phyloP scores from a whole-genome alignment of 306 rosid genomes.

The Oemleria cerasiformis region DNA sequence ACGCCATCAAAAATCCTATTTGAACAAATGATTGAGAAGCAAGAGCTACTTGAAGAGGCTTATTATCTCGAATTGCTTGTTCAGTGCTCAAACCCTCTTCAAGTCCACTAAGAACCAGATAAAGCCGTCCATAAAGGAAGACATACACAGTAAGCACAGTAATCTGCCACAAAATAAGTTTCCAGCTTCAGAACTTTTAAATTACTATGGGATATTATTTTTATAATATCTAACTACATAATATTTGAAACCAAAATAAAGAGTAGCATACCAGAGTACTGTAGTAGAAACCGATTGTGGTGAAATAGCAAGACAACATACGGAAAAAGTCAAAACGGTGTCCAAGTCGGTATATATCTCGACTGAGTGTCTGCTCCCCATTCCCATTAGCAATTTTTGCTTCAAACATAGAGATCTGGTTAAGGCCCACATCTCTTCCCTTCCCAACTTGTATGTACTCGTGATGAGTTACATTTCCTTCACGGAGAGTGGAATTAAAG shows the following conservation, averaged over 20 bases:
- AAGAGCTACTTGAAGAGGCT: slow-evolving; percentile 97
- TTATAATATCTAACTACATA: background rate
- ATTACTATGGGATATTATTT: background rate
- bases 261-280: slow-evolving; percentile 69
- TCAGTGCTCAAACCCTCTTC: slow-evolving; percentile 82
- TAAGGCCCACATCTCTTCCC: slow-evolving; percentile 98
- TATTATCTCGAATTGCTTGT: slow-evolving; percentile 79
- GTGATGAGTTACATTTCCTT: slow-evolving; percentile 98
- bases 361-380: slow-evolving; percentile 94
- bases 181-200: slow-evolving; percentile 18
- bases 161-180: slow-evolving; percentile 54
- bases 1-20: slow-evolving; percentile 90
- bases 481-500: slow-evolving; percentile 94
- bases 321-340: slow-evolving; percentile 97
- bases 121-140: slow-evolving; percentile 96
- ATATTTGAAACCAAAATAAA: background rate
- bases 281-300: slow-evolving; percentile 93
- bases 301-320: slow-evolving; percentile 93
- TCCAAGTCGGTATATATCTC: slow-evolving; percentile 95
- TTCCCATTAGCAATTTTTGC: slow-evolving; percentile 98
- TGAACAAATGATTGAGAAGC: slow-evolving; percentile 97
- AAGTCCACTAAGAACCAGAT: slow-evolving; percentile 95
- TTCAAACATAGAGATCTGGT: slow-evolving; percentile 97
- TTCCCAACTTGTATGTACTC: slow-evolving; percentile 99
- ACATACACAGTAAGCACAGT: slow-evolving; percentile 90